A percentile compares a stretch with the other conserved stretches of the same genome.
These are phyloP conservation scores for Osmozyma mogii DNA, from an alignment of 805 yeast species.

Conservation along the genomic window DNA sequence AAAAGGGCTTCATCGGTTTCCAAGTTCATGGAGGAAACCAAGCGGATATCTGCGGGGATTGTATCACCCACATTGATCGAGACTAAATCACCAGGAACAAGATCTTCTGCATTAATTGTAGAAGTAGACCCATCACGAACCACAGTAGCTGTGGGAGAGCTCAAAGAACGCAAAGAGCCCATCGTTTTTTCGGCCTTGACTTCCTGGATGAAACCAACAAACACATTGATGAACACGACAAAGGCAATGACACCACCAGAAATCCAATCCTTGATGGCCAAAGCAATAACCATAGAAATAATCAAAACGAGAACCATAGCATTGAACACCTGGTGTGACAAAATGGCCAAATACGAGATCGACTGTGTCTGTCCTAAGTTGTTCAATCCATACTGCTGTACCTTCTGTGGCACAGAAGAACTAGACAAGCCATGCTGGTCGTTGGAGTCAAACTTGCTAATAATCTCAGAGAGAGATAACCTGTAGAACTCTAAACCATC, in stretches of 20 bases:
- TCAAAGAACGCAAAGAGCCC: conserved; percentile 60
- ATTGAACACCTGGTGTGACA: conserved; percentile 62
- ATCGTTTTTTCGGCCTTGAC: conserved; percentile 70
- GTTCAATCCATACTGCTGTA: conserved; percentile 42
- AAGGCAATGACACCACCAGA: conserved; percentile 75
- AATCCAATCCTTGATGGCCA: conserved; percentile 71
- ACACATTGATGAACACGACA: conserved; percentile 56
- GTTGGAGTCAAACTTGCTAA: background rate
- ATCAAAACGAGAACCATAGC: conserved; percentile 73
- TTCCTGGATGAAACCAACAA: conserved; percentile 65
- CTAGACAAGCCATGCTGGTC: conserved; percentile 1
- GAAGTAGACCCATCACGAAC: conserved; percentile 50
- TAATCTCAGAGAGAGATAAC: background rate
- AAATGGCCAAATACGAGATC: conserved; percentile 45
- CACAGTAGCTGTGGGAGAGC: conserved; percentile 66
- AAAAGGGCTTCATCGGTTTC: conserved; percentile 65
- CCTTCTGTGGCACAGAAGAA: conserved; percentile 1
- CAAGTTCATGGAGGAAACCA: conserved; percentile 50
- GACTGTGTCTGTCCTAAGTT: conserved; percentile 51
- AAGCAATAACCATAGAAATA: conserved; percentile 61
- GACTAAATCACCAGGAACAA: conserved; percentile 70
- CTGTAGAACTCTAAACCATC: conserved; percentile 1
- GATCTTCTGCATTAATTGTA: conserved; percentile 52
- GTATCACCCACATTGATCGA: conserved; percentile 64
- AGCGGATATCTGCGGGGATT: conserved; percentile 65